These are phyloP conservation scores for Quercus engelmannii DNA, from an alignment of 306 rosid species.

Conservation along the genomic window DNA sequence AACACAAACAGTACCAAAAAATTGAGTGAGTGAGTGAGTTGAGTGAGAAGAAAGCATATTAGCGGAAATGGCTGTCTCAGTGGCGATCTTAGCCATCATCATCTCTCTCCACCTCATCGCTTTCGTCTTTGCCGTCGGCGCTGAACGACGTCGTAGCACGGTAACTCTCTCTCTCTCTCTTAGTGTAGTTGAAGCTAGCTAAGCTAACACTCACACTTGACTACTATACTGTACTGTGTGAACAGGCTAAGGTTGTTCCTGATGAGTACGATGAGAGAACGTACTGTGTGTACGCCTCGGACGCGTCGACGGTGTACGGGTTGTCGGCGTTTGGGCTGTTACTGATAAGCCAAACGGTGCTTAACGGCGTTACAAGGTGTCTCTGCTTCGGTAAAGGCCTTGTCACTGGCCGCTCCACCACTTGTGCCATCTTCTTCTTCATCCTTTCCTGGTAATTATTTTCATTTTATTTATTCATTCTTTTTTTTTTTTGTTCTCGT, in stretches of 20 bases:
- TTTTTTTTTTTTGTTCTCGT: neutral
- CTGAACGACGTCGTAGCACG: slow-evolving; percentile 83
- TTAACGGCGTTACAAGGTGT: slow-evolving; percentile 79
- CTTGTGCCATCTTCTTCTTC: slow-evolving; percentile 66
- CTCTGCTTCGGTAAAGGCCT: slow-evolving; percentile 92
- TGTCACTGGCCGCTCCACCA: slow-evolving; percentile 54
- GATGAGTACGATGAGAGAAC: slow-evolving; percentile 75
- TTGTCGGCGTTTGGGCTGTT: slow-evolving; percentile 62
- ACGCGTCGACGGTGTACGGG: slow-evolving; percentile 92
- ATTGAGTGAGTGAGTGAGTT: neutral
- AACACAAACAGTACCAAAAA: neutral
- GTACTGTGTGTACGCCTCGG: slow-evolving; percentile 68
- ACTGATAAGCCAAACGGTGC: slow-evolving; percentile 58
- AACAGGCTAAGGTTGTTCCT: slow-evolving; percentile 56
- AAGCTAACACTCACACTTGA: neutral
- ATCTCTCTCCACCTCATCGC: slow-evolving; percentile 80
- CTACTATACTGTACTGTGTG: neutral
- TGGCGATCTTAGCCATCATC: slow-evolving; percentile 47
- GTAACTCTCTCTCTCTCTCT: slow-evolving; percentile 19
- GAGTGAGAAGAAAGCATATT: neutral
- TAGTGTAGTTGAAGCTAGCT: neutral
- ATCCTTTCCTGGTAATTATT: slow-evolving; percentile 64
- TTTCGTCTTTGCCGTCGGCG: slow-evolving; percentile 81
- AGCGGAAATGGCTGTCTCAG: slow-evolving; percentile 62
- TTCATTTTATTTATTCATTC: neutral